Conservation (phyloP, 306 rosid genomes). For the Inga laurina region DNA sequence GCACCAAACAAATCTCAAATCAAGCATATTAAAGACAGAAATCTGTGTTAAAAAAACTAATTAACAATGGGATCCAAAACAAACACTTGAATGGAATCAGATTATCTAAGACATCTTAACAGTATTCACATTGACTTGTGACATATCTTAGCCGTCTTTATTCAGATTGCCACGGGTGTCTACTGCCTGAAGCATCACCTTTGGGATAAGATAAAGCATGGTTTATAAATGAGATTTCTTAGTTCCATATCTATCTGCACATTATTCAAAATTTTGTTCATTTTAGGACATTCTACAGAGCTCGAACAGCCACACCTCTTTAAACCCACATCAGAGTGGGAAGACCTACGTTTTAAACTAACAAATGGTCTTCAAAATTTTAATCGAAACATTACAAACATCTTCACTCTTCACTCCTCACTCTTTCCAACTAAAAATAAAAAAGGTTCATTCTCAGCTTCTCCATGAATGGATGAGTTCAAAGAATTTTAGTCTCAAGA, state of each 20-base stretch:
- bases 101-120: constrained; percentile 25
- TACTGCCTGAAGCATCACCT: constrained; percentile 15
- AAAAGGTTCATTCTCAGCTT: not conserved
- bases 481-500: not conserved
- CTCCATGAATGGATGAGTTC: constrained; percentile 2
- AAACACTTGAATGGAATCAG: constrained; percentile 1
- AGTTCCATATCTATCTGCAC: not conserved
- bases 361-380: not conserved
- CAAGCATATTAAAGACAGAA: constrained; percentile 11
- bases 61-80: not conserved
- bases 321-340: not conserved
- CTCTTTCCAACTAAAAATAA: not conserved
- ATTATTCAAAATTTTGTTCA: constrained; percentile 10
- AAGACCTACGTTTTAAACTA: not conserved
- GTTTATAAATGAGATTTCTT: not conserved
- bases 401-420: not conserved
- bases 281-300: not conserved
- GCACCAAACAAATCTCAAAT: constrained; percentile 14
- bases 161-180: not conserved
- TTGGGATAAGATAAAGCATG: not conserved
- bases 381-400: not conserved
- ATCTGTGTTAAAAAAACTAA: not conserved
- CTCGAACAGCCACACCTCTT: not conserved
- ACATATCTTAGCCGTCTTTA: not conserved
- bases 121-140: constrained; percentile 7